Base-by-base conservation (phyloP, 1,284 basidiomycete genomes). In the Trametes hirsuta region DNA sequence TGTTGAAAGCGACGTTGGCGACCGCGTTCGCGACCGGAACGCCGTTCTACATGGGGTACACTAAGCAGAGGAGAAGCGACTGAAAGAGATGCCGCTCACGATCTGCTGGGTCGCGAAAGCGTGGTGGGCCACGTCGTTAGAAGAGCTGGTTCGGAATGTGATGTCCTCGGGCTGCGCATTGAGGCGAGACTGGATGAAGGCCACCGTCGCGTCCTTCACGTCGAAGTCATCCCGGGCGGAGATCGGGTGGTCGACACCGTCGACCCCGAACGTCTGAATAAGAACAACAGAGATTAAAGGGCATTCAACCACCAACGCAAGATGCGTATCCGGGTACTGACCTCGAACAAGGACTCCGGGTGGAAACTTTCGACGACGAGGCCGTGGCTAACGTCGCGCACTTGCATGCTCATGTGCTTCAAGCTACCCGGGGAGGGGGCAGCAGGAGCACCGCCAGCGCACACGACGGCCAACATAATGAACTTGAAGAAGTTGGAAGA, bases 21-120 rank as follows among this genome's bases (percentile, higher is more conserved):
- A 81, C 80, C 3, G 79, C 77, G 58, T 82, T 81, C 6, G 77
- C 73, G 42, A 82, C 71, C 0, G 75, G 71, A 39, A 81, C 68
- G 10, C 76, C 76, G 53, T 80, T 72, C 79, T 65, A 18, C n/a
- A 24, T 9, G 49, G 1, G 14, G 6, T 25, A 4, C 18, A 2
- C 6, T 36, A 2, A 34, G 15, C 10, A 3, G 0, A 25, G 25
- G 18, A n/a, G 21, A 4, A 36, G 42, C 35, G 21, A 15, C 14
- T 10, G 18, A 34, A 21, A 30, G 24, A 6, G 0, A 8, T 11
- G 34, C 15, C 8, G 14, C 57, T 39, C 14, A 65, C 63, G 24
- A 75, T 68, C 52, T 72, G 62, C 69, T 81, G 79, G 51, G 66
- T 66, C 36, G 79, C 61, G 67, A 76, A 81, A 1, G 76, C 77